Evolutionary conservation across 1,284 basidiomycete species (phyloP), one percentile per base, ranked within the genome.

Genomic region (Cutaneotrichosporon arboriforme): DNA sequence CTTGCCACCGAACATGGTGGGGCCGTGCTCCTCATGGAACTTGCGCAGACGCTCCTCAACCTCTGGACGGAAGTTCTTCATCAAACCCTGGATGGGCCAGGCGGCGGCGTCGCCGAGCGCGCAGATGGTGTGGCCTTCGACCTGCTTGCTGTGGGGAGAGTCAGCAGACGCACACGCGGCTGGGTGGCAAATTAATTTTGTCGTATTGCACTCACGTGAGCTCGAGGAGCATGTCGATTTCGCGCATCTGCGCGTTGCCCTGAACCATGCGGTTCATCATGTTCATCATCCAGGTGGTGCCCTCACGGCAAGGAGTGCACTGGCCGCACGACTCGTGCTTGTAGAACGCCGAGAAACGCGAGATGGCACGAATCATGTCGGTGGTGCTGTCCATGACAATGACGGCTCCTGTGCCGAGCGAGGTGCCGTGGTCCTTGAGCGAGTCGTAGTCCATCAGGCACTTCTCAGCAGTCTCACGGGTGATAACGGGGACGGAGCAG

Each of bases 391-490:
- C 86, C 93, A 97, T 97, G 64, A 97, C 94, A 63, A 97, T 98
- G 60, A 97, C 92, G 17, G 94, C 94, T 56, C 94, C 94, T 0
- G 94, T 98, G 26, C 94, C 94, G 59, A 98, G 84, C 74, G 92
- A 90, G 17, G 90, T 88, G 68, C 91, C 87, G 15, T 89, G 85
- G 72, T 97, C 94, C 75, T 94, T 94, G 55, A 97, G 81, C 8
- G 93, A 97, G 77, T 98, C 94, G 73, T 88, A 98, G 78, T 98
- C 94, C 94, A 98, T 98, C 86, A 94, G 77, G 40, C 90, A 90
- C 72, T 90, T 86, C 53, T 83, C 83, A 65, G 87, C 91, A 60
- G 81, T 81, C 66, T 85, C 78, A 59, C 84, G 88, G 17, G 90
- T 90, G 53, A 97, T 78, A 52, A 97, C 84, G n/a, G 94, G 94